Evolutionary conservation across 257 asterid species (phyloP).

Genomic region (Plectranthus barbatus): DNA sequence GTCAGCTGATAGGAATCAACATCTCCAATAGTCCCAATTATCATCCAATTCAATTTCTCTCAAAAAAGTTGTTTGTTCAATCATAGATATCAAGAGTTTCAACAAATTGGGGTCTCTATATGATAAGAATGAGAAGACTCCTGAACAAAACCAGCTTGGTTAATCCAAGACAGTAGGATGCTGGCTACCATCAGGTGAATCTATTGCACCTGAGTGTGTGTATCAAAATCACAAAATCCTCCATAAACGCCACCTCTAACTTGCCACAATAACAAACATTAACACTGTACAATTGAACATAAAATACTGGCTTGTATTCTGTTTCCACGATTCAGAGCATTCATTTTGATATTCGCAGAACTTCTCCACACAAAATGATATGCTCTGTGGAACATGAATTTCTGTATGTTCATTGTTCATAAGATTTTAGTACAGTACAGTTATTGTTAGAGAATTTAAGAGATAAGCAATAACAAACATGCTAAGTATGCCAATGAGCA

Average conservation of each 20-base stretch:
- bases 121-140: slow-evolving; percentile 86
- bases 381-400: not conserved
- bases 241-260: slow-evolving; percentile 99
- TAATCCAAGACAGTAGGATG: slow-evolving; percentile 6
- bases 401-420: not conserved
- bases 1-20: slow-evolving; percentile 83
- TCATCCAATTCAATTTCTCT: slow-evolving; percentile 82
- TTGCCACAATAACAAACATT: slow-evolving; percentile 18
- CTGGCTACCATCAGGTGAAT: not conserved
- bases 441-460: not conserved
- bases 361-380: not conserved
- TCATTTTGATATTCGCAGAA: not conserved
- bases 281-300: not conserved
- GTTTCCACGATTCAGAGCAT: not conserved
- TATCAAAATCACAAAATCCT: slow-evolving; percentile 91
- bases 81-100: slow-evolving; percentile 88
- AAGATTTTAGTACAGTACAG: not conserved
- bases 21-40: slow-evolving; percentile 97
- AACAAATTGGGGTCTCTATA: slow-evolving; percentile 95
- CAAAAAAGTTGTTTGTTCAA: slow-evolving; percentile 72
- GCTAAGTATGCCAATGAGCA: not conserved
- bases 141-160: slow-evolving; percentile 34
- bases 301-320: not conserved
- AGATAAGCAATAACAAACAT: not conserved
- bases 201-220: slow-evolving; percentile 72